phyloP scores from a whole-genome alignment of 768 basidiomycete species.

The Termitomyces sp. region DNA sequence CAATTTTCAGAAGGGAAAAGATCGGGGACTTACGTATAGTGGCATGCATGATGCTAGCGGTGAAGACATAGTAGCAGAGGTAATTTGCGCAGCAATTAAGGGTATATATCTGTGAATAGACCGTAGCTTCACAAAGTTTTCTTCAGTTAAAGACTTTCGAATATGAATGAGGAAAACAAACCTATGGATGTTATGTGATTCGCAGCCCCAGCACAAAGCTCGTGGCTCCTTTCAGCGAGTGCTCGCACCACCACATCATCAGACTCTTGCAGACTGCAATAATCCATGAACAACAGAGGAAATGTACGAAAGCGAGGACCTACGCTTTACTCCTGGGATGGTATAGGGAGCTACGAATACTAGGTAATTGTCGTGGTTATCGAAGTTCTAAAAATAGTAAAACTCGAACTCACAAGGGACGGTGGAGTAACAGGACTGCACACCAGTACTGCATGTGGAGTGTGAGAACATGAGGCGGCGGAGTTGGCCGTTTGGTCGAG shows the following conservation, averaged over 20 bases:
- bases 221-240: constrained; percentile 61
- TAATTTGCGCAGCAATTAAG: constrained; percentile 65
- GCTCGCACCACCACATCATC: constrained; percentile 54
- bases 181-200: constrained; percentile 74
- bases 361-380: constrained; percentile 17
- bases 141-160: not conserved
- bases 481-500: constrained; percentile 36
- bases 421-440: constrained; percentile 67
- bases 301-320: constrained; percentile 12
- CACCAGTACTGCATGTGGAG: constrained; percentile 90
- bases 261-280: constrained; percentile 31
- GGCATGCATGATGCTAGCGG: constrained; percentile 77
- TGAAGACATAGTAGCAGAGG: constrained; percentile 76
- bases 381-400: not conserved
- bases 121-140: constrained; percentile 34
- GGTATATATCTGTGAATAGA: constrained; percentile 62
- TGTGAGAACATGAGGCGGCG: constrained; percentile 65
- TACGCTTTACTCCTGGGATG: constrained; percentile 36
- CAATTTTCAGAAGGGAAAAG: not conserved
- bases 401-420: constrained; percentile 63
- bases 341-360: constrained; percentile 35
- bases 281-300: not conserved
- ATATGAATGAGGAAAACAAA: constrained; percentile 22
- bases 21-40: constrained; percentile 53
- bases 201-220: constrained; percentile 73